Evolutionary conservation across 352 stramenopile genomes (phyloP), one percentile per base, ranked within the genome.

Genomic region (Phytophthora syringae): DNA sequence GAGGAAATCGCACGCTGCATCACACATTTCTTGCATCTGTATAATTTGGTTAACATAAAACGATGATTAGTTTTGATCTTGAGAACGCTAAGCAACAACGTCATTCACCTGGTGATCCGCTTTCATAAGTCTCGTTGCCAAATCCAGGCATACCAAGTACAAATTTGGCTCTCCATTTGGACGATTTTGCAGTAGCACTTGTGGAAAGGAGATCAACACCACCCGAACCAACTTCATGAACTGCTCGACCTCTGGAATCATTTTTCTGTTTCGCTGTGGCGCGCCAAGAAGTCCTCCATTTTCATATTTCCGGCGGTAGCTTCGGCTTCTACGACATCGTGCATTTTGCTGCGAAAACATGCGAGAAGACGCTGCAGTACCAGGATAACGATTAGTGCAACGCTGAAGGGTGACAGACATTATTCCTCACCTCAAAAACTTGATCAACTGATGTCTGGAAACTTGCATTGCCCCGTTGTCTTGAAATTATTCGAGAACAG

Each of bases 1-100:
- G 16, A 93, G 49, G 45, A 90, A 91, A 53, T 86, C 69, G 45
- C 84, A 93, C 12, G 76, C 70, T 34, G 79, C 73, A 48, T 93
- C 84, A 48, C 69, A 84, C n/a, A 91, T 85, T 58, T 83, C 77
- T 52, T 90, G 82, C 22, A 62, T 70, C 80, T 86, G 39, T 48
- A 21, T 12, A 18, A 27, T n/a, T 22, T 18, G 30, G 15, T 11
- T 15, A 36, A 36, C 9, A 7, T 24, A 13, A 12, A 32, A 18
- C 16, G 20, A 24, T 28, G 36, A 18, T 42, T 45, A n/a, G 10
- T n/a, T 44, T 21, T 21, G 12, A 18, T 42, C 36, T 20, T 21
- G 11, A 34, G 12, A 27, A 16, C 36, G 4, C 10, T 2, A 36
- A 30, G 20, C 20, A 25, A 32, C 12, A 45, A 60, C n/a, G 0